Evolutionary conservation across 2,329 filamentous ascomycete species (phyloP).

Genomic region (Hymenoscyphus fructigenus): DNA sequence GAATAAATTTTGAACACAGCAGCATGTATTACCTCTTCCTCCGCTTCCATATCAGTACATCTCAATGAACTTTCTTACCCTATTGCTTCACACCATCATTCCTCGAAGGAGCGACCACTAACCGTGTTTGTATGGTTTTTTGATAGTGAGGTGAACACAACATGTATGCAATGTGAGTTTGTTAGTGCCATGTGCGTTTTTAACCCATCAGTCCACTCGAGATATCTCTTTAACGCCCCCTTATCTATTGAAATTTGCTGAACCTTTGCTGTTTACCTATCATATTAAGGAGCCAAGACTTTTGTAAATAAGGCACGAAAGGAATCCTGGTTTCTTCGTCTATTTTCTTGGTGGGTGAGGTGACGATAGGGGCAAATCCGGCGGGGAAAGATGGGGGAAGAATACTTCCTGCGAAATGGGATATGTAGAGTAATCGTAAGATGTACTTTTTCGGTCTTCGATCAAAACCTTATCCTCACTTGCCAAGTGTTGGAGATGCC

Average conservation of each 20-base stretch:
- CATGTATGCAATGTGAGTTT: neutral
- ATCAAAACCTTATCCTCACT: no score
- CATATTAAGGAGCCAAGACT: neutral
- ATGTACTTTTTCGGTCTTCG: neutral
- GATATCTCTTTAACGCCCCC: neutral
- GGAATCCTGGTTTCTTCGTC: neutral
- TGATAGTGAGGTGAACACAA: neutral
- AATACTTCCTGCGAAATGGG: neutral
- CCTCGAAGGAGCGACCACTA: neutral
- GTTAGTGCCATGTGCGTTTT: neutral
- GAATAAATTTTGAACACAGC: neutral
- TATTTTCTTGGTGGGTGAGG: neutral
- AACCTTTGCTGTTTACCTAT: neutral
- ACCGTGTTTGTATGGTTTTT: neutral
- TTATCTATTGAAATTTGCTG: neutral
- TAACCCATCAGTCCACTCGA: neutral
- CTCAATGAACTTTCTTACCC: neutral
- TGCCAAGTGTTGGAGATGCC: neutral
- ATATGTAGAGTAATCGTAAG: neutral
- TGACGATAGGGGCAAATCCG: no score
- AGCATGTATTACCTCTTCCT: neutral
- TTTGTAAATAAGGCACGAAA: no score
- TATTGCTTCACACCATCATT: neutral
- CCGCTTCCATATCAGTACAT: neutral
- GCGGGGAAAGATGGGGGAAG: neutral